Evolutionary conservation across 306 rosid species (phyloP).

Genomic region (Purshia tridentata): DNA sequence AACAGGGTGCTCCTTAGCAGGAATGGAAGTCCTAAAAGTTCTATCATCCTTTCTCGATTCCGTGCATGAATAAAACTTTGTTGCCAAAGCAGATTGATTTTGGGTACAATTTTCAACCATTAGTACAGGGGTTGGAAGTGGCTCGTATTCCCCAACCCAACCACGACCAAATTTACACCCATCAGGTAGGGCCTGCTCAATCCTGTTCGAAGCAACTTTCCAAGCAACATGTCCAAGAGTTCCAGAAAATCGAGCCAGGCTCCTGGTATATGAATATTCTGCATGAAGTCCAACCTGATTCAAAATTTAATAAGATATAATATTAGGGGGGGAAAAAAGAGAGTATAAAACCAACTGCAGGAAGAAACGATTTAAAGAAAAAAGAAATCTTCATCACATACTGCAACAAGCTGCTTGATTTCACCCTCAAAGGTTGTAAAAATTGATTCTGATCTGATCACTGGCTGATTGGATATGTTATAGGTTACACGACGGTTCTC

Average conservation of each 20-base stretch:
- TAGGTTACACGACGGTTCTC: slow-evolving; percentile 84
- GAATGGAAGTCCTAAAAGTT: slow-evolving; percentile 41
- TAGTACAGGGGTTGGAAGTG: slow-evolving; percentile 88
- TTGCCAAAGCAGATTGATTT: slow-evolving; percentile 46
- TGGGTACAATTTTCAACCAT: slow-evolving; percentile 56
- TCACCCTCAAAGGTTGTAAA: slow-evolving; percentile 82
- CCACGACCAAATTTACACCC: slow-evolving; percentile 92
- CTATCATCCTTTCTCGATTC: slow-evolving; percentile 48
- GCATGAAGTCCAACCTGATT: slow-evolving; percentile 97
- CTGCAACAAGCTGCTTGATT: slow-evolving; percentile 85
- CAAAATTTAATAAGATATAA: slow-evolving; percentile 12
- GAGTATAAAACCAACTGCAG: slow-evolving; percentile 20
- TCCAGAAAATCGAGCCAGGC: slow-evolving; percentile 95
- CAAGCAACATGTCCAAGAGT: slow-evolving; percentile 88
- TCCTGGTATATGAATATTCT: slow-evolving; percentile 91
- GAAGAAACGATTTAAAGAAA: slow-evolving; percentile 8
- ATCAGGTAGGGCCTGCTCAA: slow-evolving; percentile 80
- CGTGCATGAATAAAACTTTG: slow-evolving; percentile 37
- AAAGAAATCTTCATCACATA: slow-evolving; percentile 43
- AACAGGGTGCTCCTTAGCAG: slow-evolving; percentile 39
- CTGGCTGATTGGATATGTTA: slow-evolving; percentile 51
- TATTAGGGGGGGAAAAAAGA: slow-evolving; percentile 21
- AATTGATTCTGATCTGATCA: slow-evolving; percentile 63
- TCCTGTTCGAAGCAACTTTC: slow-evolving; percentile 87
- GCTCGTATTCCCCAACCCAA: slow-evolving; percentile 99